Evolutionary conservation across 306 rosid genomes (phyloP), one percentile per base, ranked within the genome.

Genomic region (Prunus persica): DNA sequence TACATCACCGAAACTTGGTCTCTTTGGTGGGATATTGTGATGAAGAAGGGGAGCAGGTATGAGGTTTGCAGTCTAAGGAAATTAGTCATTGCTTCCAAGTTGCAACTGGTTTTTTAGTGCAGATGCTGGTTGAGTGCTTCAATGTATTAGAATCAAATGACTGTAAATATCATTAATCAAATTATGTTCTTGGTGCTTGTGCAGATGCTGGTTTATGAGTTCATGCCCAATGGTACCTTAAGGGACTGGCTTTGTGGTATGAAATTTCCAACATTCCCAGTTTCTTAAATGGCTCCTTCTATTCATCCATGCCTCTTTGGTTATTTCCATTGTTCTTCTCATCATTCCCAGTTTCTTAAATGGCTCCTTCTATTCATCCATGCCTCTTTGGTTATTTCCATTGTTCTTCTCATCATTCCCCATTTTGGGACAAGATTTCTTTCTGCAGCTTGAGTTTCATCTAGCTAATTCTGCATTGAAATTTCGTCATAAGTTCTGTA

Each of bases 131-230:
- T 49, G 18, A 45, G 24, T 9, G 27, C n/a, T 72, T 28, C n/a
- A 18, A 41, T 58, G 24, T 27, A 43, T 11, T 41, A 55, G 56
- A 32, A 58, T 25, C 54, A 25, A 11, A 11, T 9, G 24, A 30
- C 6, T 47, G 22, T 65, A 34, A 66, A 19, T 43, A 4, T 51
- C 71, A 9, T 38, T 41, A 34, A 49, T 58, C 52, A 65, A 64
- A 20, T 70, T 54, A 1, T 71, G 52, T 73, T 71, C 34, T 66
- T 77, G 75, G 54, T 78, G 82, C 73, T 84, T 71, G 63, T 78
- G 79, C 92, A 93, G 98, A 91, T 94, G 91, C 83, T 94, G 87
- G 93, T 94, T 76, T 94, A 94, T 41, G 95, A 94, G 79, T 94
- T 90, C 76, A 86, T 94, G 96, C 88, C 95, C 45, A 94, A 91